phyloP scores from a whole-genome alignment of 2,329 filamentous ascomycete genomes.

The Aureobasidium mangrovei region DNA sequence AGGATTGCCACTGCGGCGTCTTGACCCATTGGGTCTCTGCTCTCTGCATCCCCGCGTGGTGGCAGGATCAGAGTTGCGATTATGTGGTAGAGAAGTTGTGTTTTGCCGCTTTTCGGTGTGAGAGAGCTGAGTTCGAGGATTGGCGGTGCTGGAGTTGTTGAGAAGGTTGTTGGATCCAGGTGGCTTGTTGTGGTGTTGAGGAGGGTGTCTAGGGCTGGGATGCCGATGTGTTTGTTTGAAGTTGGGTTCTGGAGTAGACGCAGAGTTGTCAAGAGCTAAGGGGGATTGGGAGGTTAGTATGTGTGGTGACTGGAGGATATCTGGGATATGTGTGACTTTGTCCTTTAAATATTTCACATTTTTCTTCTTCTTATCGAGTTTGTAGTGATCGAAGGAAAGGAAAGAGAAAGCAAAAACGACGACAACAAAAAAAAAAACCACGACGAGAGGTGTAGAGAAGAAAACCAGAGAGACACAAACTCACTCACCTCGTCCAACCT shows the following conservation, averaged over 20 bases:
- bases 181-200: conserved; percentile 17
- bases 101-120: conserved; percentile 46
- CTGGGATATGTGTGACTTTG: neutral
- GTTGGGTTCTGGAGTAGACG: conserved; percentile 10
- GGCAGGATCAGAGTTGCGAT: conserved; percentile 45
- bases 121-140: conserved; percentile 48
- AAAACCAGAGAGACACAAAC: neutral
- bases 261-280: conserved; percentile 4
- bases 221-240: conserved; percentile 31
- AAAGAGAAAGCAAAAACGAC: neutral
- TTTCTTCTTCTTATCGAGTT: neutral
- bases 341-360: neutral
- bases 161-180: conserved; percentile 12
- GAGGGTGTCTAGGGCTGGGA: conserved; percentile 39
- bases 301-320: neutral
- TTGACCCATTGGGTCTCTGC: conserved; percentile 33
- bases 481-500: conserved; percentile 42
- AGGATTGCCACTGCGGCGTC: conserved; percentile 45
- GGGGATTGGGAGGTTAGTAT: neutral
- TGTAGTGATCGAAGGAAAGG: too few relatives aligned
- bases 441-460: neutral
- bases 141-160: conserved; percentile 22
- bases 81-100: conserved; percentile 50
- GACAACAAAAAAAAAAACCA: neutral
- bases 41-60: neutral